Conservation (phyloP, 306 rosid species). For the Ochetophila trinervis region DNA sequence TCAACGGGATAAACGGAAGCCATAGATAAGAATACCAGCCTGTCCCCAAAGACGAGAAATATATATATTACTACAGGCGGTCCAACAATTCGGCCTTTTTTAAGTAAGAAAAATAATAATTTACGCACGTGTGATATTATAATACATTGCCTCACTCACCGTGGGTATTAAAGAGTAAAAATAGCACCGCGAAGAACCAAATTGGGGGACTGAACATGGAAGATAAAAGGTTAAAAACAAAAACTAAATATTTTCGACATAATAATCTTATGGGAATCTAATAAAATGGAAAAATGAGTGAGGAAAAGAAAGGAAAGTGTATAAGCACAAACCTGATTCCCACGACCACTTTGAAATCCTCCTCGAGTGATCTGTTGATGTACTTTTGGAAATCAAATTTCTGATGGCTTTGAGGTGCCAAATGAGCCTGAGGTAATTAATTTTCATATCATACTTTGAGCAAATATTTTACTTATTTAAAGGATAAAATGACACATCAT, state of each 20-base stretch:
- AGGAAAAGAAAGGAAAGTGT: background rate
- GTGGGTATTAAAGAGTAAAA: conserved; percentile 69
- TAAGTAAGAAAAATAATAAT: background rate
- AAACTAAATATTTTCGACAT: background rate
- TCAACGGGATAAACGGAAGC: conserved; percentile 80
- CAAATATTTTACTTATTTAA: no score
- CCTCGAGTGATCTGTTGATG: conserved; percentile 75
- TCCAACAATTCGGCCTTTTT: conserved; percentile 3
- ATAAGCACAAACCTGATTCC: conserved; percentile 60
- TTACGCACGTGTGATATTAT: no score
- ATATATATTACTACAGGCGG: background rate
- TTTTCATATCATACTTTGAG: background rate
- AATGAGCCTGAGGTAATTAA: conserved; percentile 77
- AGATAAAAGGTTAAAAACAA: background rate
- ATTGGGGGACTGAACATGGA: conserved; percentile 58
- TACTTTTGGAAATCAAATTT: conserved; percentile 75
- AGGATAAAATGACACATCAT: no score
- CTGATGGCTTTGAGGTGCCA: conserved; percentile 74
- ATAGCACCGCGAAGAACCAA: conserved; percentile 76
- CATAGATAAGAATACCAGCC: conserved; percentile 76
- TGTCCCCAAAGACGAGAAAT: conserved; percentile 22
- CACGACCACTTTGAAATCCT: conserved; percentile 87
- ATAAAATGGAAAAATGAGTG: background rate
- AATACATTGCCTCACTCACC: conserved; percentile 35
- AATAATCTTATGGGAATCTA: background rate